Conservation (phyloP, 768 basidiomycete species). For the Lepiota brunneoincarnata region DNA sequence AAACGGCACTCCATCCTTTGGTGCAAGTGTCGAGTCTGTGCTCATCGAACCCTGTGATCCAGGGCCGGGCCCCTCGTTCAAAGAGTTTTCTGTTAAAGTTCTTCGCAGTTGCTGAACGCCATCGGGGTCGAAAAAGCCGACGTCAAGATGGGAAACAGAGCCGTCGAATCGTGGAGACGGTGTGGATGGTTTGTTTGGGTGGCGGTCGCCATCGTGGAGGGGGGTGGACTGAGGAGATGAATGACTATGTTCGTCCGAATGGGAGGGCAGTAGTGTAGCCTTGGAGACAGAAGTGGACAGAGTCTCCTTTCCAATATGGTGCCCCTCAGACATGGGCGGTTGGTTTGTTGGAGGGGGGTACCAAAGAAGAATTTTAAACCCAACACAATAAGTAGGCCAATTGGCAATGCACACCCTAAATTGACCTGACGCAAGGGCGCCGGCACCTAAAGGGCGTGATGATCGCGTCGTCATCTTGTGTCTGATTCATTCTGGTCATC, state of each 20-base stretch:
- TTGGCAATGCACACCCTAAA: background rate
- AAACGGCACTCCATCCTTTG: conserved; percentile 28
- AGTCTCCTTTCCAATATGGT: conserved; percentile 12
- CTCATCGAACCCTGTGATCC: background rate
- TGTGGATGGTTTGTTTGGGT: background rate
- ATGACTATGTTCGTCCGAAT: background rate
- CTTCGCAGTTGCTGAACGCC: conserved; percentile 43
- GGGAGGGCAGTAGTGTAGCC: background rate
- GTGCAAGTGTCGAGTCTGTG: conserved; percentile 15
- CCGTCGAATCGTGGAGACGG: conserved; percentile 12
- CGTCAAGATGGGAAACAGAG: conserved; percentile 34
- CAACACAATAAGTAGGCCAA: background rate
- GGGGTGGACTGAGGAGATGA: background rate
- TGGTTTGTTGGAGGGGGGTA: background rate
- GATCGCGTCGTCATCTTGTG: no score
- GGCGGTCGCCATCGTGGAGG: background rate
- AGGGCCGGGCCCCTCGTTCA: background rate
- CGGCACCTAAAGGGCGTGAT: background rate
- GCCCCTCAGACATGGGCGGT: conserved; percentile 7
- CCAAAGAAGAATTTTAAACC: background rate
- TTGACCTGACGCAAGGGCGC: background rate
- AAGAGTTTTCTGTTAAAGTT: conserved; percentile 32
- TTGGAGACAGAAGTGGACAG: conserved; percentile 1
- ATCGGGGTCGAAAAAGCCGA: conserved; percentile 55
- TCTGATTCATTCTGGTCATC: no score